Evolutionary conservation across 2,329 filamentous ascomycete species (phyloP), one percentile per base, ranked within the genome.

Genomic region (Xylariaceae sp.): DNA sequence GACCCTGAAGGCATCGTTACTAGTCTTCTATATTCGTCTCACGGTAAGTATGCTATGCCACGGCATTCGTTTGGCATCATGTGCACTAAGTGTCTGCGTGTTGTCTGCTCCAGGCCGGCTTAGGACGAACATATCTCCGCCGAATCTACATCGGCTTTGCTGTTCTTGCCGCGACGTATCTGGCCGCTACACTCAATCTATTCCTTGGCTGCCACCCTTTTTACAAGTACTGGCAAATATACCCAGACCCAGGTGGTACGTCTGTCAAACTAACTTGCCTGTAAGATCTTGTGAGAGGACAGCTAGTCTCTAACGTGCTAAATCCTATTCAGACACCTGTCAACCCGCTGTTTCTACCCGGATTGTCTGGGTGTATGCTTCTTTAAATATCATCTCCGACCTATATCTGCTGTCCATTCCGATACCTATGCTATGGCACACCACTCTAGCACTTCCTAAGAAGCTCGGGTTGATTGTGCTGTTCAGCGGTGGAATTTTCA

Each of bases 341-440:
- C 74, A 77, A 51, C 70, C 72, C 1, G 76, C 75, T 16, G 70
- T 76, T 3, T 74, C 76, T 2, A 68, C 68, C n/a, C 72, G 74
- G 36, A 69, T 77, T 49, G 68, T 79, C 29, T 78, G 75, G 62
- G 71, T 76, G 9, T 75, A 74, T 1, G 74, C 76, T 26, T 66
- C 70, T 18, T 65, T 78, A 53, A 84, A 83, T 58, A 73, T 83
- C 2, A 54, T 70, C 1, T 84, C 80, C 1, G 81, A 84, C 57
- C 49, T 82, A 0, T 84, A 84, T 58, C 72, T 84, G 13, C 77
- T 84, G 48, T 74, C 74, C 29, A 82, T 84, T 21, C 80, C 80
- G 0, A 68, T 81, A 10, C 80, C 80, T 1, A 78, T 82, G 67
- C 65, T 76, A 0, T 75, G 69, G 68, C 63, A 67, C 44, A 68